Percentiles rank a stretch among this genome's conserved stretches.
These are phyloP conservation scores for Boletus reticuloceps DNA, from an alignment of 768 basidiomycete genomes.

Conservation along the genomic window DNA sequence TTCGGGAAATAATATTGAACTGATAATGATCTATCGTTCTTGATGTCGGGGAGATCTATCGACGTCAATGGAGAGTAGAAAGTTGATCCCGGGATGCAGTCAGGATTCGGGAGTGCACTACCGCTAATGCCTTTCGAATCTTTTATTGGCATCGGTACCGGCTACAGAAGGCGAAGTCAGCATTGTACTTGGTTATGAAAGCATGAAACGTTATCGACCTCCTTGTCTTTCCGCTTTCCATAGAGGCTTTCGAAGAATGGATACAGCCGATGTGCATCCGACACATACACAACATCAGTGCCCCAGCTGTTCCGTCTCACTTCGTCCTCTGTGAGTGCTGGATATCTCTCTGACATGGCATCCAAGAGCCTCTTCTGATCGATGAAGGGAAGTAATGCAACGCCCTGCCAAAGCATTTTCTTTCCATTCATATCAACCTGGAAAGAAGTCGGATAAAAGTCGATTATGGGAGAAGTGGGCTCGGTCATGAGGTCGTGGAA, in stretches of 20 bases:
- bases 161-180: conserved; percentile 45
- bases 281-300: conserved; percentile 76
- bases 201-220: conserved; percentile 47
- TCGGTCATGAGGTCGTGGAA: conserved; percentile 90
- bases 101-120: conserved; percentile 75
- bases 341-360: conserved; percentile 72
- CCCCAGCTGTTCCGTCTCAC: conserved; percentile 83
- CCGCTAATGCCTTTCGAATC: conserved; percentile 81
- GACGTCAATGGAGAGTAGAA: conserved; percentile 71
- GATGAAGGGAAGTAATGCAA: conserved; percentile 95
- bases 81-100: conserved; percentile 89
- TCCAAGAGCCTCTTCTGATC: conserved; percentile 78
- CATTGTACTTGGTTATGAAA: conserved; percentile 1
- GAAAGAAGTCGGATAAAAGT: conserved; percentile 92
- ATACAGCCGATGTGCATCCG: conserved; percentile 82
- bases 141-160: conserved; percentile 63
- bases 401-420: conserved; percentile 99
- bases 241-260: conserved; percentile 87
- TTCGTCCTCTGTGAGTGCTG: conserved; percentile 75
- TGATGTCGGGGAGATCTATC: conserved; percentile 70
- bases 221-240: conserved; percentile 76
- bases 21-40: conserved; percentile 84
- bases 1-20: conserved; percentile 87
- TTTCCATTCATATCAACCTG: conserved; percentile 99
- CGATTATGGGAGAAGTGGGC: conserved; percentile 86